These are phyloP conservation scores for Fonsecaea monophora DNA, from an alignment of 2,329 filamentous ascomycete genomes.

Conservation along the genomic window DNA sequence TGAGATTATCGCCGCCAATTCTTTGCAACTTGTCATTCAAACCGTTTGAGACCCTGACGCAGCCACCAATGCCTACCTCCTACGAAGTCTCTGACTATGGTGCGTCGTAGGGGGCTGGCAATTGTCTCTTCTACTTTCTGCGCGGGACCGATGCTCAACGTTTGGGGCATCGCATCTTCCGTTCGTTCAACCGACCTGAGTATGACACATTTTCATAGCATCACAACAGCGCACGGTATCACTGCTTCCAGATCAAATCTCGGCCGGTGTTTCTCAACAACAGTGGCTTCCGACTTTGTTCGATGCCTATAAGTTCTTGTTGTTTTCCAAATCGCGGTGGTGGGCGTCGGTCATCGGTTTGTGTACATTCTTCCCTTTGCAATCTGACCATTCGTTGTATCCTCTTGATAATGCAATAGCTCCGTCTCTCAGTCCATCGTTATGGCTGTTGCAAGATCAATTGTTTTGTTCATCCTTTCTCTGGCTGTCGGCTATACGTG, in stretches of 20 bases:
- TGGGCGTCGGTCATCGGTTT: background rate
- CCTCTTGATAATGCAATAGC: background rate
- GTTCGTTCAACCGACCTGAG: conserved; percentile 1
- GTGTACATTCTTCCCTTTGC: background rate
- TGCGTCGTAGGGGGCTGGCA: background rate
- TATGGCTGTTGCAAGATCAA: background rate
- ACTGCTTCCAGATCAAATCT: background rate
- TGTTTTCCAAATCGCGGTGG: background rate
- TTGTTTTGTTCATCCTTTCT: background rate
- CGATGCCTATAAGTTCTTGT: background rate
- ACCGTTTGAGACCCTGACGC: background rate
- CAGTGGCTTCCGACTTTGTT: background rate
- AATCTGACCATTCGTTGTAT: background rate
- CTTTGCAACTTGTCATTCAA: background rate
- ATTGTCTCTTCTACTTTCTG: background rate
- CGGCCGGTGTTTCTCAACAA: background rate
- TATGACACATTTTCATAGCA: background rate
- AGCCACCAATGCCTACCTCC: background rate
- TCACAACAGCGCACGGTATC: conserved; percentile 5
- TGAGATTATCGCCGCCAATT: background rate
- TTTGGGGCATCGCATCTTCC: background rate
- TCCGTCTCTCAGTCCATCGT: background rate
- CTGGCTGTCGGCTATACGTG: background rate
- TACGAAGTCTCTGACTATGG: background rate
- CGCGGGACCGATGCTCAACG: background rate